phyloP scores from a whole-genome alignment of 1,284 basidiomycete genomes.

The Ceratobasidium sp. region DNA sequence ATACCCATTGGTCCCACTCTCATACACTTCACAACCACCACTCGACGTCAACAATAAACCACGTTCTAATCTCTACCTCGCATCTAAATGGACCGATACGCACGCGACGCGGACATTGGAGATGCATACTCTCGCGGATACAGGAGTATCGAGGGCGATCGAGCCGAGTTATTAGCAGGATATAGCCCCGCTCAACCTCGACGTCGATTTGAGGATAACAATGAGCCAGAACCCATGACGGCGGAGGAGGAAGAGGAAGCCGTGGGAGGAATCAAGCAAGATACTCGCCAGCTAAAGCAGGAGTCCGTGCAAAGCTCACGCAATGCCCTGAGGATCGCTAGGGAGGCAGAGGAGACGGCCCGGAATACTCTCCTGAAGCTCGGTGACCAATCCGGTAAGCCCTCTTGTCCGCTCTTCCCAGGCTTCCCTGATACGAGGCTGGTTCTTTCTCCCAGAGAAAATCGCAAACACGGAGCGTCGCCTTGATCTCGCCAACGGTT shows the following conservation, averaged over 20 bases:
- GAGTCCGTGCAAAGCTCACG: slow-evolving; percentile 91
- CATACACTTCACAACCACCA: too few relatives aligned
- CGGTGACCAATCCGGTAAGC: slow-evolving; percentile 92
- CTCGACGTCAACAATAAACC: too few relatives aligned
- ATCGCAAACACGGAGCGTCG: slow-evolving; percentile 97
- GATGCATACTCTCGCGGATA: slow-evolving; percentile 69
- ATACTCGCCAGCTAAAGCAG: slow-evolving; percentile 91
- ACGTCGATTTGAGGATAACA: slow-evolving; percentile 66
- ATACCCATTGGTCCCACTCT: too few relatives aligned
- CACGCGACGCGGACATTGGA: slow-evolving; percentile 56
- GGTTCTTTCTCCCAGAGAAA: slow-evolving; percentile 66
- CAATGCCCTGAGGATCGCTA: slow-evolving; percentile 91
- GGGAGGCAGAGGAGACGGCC: slow-evolving; percentile 96
- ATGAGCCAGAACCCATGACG: slow-evolving; percentile 56
- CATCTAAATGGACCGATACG: slow-evolving; percentile 39
- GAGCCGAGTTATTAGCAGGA: slow-evolving; percentile 79
- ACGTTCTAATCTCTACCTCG: slow-evolving; percentile 22
- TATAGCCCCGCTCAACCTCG: slow-evolving; percentile 60
- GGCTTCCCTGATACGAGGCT: not conserved
- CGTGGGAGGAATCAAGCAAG: slow-evolving; percentile 94
- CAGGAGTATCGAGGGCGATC: slow-evolving; percentile 68
- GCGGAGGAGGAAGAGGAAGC: slow-evolving; percentile 93
- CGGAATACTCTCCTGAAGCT: slow-evolving; percentile 85
- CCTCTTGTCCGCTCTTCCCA: not conserved
- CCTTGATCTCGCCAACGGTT: slow-evolving; percentile 92